Evolutionary conservation across 139 green algal species (phyloP), one percentile per base, ranked within the genome.

Genomic region (Micractinium sp.): DNA sequence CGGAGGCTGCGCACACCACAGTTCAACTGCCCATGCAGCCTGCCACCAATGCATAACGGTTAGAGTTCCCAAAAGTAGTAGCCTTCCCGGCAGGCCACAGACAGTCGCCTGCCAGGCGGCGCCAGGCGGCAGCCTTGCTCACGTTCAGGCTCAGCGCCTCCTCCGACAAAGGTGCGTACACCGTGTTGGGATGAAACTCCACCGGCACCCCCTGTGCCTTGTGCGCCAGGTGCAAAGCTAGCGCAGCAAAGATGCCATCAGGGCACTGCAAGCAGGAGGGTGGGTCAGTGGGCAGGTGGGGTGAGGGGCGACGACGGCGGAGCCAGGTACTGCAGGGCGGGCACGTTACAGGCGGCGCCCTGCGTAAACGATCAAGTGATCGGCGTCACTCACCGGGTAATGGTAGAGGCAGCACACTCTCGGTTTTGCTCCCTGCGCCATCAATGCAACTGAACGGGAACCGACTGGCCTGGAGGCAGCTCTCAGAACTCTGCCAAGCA

Each of bases 171-270:
- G 82, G 82, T 9, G 36, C 39, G 0, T 33, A 92, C 27, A 86
- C 84, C 3, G 83, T 86, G 82, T 92, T 85, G 18, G 89, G 89
- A 2, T 33, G 12, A 3, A 29, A 89, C 31, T 87, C 61, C 20
- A 92, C 75, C 3, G 89, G 3, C 4, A 67, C 53, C 36, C 88
- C 66, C 5, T 56, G 66, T 22, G 47, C 25, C 66, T 77, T 76
- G 77, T 91, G 88, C 18, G 60, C 74, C 77, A 89, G 66, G 23
- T 91, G 82, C 31, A 86, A 39, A 0, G 89, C 89, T 27, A 91
- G 53, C 13, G 89, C 89, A n/a, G 89, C 89, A 63, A 87, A 89
- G 3, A 91, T 80, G 41, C 89, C 89, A 75, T 91, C 89, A 29
- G 69, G 89, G 33, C 89, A 88, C 66, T 87, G 67, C 35, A 67